Evolutionary conservation across 2,329 filamentous ascomycete genomes (phyloP).

Genomic region (Aspergillus phoenicis): DNA sequence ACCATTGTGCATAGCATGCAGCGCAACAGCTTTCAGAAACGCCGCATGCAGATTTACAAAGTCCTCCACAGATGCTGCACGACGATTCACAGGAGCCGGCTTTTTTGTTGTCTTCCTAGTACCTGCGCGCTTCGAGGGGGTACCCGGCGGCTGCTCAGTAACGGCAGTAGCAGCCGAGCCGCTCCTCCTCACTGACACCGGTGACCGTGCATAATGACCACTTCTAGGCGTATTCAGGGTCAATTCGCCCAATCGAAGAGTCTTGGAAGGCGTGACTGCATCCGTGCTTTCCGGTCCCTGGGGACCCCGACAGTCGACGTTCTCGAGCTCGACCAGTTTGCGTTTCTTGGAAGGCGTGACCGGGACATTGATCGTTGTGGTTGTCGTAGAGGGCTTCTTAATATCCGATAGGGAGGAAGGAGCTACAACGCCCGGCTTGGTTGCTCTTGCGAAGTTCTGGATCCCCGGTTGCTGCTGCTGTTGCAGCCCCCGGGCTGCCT

Average conservation of each 20-base stretch:
- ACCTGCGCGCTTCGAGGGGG: constrained; percentile 30
- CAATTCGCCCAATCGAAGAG: constrained; percentile 36
- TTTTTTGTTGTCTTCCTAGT: not conserved
- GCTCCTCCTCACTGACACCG: not conserved
- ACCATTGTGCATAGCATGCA: constrained; percentile 72
- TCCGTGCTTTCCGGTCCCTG: constrained; percentile 14
- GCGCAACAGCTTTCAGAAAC: constrained; percentile 67
- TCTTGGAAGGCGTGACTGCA: constrained; percentile 36
- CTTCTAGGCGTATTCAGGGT: constrained; percentile 37
- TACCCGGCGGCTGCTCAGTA: constrained; percentile 17
- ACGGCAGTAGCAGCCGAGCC: not conserved
- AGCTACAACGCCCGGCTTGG: constrained; percentile 40
- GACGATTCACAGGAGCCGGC: constrained; percentile 5
- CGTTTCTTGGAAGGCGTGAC: constrained; percentile 45
- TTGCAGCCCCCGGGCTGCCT: constrained; percentile 26
- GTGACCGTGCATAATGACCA: constrained; percentile 25
- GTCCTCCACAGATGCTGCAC: constrained; percentile 45
- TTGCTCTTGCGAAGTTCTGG: constrained; percentile 48
- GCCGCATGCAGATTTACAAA: constrained; percentile 66
- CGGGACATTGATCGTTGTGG: constrained; percentile 25
- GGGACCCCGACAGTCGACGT: constrained; percentile 32
- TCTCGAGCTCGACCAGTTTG: constrained; percentile 39
- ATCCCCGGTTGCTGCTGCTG: constrained; percentile 41
- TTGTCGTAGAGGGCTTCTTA: constrained; percentile 33
- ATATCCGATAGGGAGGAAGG: constrained; percentile 20